These are phyloP conservation scores for Atkinsonella hypoxylon DNA, from an alignment of 2,329 filamentous ascomycete genomes.

Conservation along the genomic window DNA sequence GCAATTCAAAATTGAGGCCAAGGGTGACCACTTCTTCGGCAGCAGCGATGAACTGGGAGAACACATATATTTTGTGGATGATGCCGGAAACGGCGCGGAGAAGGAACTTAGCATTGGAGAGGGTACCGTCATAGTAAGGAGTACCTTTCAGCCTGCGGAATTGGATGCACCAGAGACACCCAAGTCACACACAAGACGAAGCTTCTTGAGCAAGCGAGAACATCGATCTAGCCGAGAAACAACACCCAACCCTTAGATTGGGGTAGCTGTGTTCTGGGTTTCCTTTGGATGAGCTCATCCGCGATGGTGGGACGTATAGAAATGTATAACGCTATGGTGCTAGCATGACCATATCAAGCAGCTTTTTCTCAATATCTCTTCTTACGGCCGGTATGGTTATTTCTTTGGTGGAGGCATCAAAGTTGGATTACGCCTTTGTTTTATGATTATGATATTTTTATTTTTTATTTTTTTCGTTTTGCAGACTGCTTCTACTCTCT, in stretches of 20 bases:
- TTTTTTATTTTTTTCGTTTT: background rate
- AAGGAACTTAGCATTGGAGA: conserved; percentile 64
- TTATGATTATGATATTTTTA: too few relatives aligned
- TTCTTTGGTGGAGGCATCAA: background rate
- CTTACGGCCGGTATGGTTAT: background rate
- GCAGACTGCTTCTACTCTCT: background rate
- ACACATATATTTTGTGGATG: conserved; percentile 81
- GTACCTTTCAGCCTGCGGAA: conserved; percentile 51
- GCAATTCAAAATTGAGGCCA: conserved; percentile 76
- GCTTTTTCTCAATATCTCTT: background rate
- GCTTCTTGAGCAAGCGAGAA: conserved; percentile 44
- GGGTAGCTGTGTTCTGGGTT: conserved; percentile 9
- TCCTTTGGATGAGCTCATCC: background rate
- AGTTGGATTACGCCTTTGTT: conserved; percentile 1
- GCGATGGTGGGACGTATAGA: background rate
- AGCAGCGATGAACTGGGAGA: conserved; percentile 79
- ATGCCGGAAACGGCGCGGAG: conserved; percentile 53
- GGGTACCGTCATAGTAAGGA: conserved; percentile 62
- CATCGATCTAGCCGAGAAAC: conserved; percentile 31
- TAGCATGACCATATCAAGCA: conserved; percentile 3
- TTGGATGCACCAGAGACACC: conserved; percentile 32
- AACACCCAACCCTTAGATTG: conserved; percentile 23
- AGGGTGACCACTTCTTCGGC: conserved; percentile 75
- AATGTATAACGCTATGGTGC: background rate
- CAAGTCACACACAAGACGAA: conserved; percentile 34